Conservation (phyloP, 2,329 filamentous ascomycete genomes). For the Penicillium carneum region DNA sequence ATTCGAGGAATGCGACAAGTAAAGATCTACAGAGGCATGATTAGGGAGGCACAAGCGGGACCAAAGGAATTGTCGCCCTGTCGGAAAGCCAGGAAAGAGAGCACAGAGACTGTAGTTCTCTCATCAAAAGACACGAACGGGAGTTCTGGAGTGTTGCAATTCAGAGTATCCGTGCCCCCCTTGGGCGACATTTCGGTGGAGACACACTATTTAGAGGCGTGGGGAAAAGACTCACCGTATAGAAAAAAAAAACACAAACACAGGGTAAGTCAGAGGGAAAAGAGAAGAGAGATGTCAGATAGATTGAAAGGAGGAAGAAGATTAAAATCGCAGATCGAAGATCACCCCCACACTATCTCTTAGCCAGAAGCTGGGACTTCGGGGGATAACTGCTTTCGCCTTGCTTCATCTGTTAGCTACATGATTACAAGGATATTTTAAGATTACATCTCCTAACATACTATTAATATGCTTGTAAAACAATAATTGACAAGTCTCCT, state of each 20-base stretch:
- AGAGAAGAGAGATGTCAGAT: not conserved
- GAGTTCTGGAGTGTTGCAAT: slow-evolving; percentile 22
- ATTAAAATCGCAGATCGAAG: slow-evolving; percentile 17
- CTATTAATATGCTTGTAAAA: not conserved
- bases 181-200: slow-evolving; percentile 42
- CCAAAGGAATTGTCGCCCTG: slow-evolving; percentile 5
- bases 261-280: not conserved
- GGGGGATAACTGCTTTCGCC: slow-evolving; percentile 16
- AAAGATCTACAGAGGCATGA: slow-evolving; percentile 29
- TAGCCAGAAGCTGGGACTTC: not conserved
- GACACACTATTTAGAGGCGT: slow-evolving; percentile 42
- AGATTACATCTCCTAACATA: slow-evolving; percentile 9
- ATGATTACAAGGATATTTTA: not conserved
- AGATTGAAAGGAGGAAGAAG: slow-evolving; percentile 13
- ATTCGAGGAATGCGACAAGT: slow-evolving; percentile 29
- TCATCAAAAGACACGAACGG: slow-evolving; percentile 15
- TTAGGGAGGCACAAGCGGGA: slow-evolving; percentile 19
- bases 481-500: not conserved
- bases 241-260: slow-evolving; percentile 11
- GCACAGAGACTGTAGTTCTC: slow-evolving; percentile 15
- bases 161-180: slow-evolving; percentile 34
- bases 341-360: slow-evolving; percentile 11
- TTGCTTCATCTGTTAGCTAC: slow-evolving; percentile 12
- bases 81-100: slow-evolving; percentile 18
- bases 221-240: slow-evolving; percentile 39